Evolutionary conservation across 768 basidiomycete species (phyloP).

Genomic region (Phlebiopsis gigantea): DNA sequence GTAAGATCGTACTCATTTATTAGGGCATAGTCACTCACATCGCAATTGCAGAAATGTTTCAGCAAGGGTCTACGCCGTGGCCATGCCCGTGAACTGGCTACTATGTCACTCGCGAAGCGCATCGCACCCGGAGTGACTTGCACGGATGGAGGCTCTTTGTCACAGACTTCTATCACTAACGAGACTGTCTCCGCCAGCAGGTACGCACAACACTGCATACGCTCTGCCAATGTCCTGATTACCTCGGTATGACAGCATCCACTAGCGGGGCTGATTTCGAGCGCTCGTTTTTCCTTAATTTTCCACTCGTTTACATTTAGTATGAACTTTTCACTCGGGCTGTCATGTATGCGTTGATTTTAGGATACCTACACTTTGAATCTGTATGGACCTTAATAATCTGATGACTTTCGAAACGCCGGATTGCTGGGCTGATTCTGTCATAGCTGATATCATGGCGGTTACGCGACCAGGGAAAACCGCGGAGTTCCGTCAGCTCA

Average conservation of each 20-base stretch:
- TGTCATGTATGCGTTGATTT: neutral
- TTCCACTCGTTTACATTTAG: neutral
- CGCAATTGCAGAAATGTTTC: conserved; percentile 15
- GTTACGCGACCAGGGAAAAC: too few species aligned
- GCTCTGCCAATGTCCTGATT: neutral
- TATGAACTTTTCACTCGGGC: neutral
- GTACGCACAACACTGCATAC: neutral
- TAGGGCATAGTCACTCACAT: neutral
- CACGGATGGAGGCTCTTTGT: neutral
- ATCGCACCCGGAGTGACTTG: neutral
- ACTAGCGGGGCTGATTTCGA: too few species aligned
- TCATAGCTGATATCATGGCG: too few species aligned
- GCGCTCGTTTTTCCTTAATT: too few species aligned
- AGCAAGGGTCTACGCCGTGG: conserved; percentile 4
- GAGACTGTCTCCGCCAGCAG: neutral
- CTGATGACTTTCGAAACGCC: too few species aligned
- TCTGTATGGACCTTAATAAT: too few species aligned
- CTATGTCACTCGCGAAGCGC: neutral
- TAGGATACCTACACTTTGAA: neutral
- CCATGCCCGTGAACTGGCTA: neutral
- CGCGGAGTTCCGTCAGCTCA: too few species aligned
- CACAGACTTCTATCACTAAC: neutral
- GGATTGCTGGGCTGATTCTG: too few species aligned
- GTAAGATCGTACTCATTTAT: neutral
- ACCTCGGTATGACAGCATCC: neutral